Evolutionary conservation across 306 rosid genomes (phyloP).

Genomic region (Acacia confusa): DNA sequence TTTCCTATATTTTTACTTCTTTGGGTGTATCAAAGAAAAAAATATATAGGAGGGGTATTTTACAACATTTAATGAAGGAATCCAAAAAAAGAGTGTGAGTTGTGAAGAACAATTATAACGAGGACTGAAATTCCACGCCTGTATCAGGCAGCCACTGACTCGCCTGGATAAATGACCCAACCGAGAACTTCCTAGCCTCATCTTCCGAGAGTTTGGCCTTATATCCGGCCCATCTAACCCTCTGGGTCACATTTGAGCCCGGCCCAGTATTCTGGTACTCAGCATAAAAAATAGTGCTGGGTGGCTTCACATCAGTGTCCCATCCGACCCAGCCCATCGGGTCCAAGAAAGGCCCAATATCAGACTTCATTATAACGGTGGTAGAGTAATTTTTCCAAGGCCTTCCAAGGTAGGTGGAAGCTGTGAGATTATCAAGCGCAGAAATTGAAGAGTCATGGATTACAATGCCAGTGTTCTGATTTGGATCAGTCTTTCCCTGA

Average conservation of each 20-base stretch:
- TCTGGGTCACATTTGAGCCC: conserved; percentile 47
- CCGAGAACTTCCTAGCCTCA: conserved; percentile 58
- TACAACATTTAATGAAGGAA: background rate
- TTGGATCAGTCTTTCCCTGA: conserved; percentile 78
- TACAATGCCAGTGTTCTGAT: conserved; percentile 79
- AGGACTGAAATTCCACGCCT: conserved; percentile 46
- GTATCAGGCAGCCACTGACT: conserved; percentile 67
- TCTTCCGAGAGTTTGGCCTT: conserved; percentile 43
- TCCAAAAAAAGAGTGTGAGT: too few relatives aligned
- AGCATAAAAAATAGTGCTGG: conserved; percentile 59
- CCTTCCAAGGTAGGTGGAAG: conserved; percentile 77
- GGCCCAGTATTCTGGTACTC: conserved; percentile 73
- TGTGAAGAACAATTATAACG: conserved; percentile 12
- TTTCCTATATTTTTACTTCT: background rate
- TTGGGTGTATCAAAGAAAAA: background rate
- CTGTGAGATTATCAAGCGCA: conserved; percentile 1
- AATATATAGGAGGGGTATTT: background rate
- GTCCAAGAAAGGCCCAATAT: conserved; percentile 55
- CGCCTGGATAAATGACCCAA: conserved; percentile 67
- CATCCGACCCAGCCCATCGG: conserved; percentile 79
- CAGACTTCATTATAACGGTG: conserved; percentile 57
- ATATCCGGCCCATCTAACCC: conserved; percentile 83
- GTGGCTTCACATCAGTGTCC: conserved; percentile 58
- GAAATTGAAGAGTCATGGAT: conserved; percentile 41
- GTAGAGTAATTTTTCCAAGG: conserved; percentile 92